Conservation (phyloP, 164 flowering plant species). For the Brasenia schreberi region DNA sequence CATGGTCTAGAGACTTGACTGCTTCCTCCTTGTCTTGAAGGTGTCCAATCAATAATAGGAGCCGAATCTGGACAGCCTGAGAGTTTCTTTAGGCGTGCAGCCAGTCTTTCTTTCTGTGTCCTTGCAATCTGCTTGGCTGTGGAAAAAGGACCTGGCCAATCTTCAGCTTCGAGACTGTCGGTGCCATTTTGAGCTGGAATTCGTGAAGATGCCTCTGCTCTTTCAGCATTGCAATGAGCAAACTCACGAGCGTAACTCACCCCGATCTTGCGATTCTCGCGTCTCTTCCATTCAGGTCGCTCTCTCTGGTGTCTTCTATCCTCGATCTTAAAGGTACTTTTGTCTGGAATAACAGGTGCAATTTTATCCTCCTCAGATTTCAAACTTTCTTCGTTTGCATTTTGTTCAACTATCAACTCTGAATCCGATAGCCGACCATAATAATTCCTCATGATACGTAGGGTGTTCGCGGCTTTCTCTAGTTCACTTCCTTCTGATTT, state of each 20-base stretch:
- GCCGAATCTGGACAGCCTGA: neutral
- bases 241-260: neutral
- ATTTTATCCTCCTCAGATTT: neutral
- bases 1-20: constrained; percentile 4
- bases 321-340: neutral
- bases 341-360: too few species aligned
- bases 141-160: constrained; percentile 96
- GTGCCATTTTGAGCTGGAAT: neutral
- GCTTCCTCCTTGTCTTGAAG: constrained; percentile 13
- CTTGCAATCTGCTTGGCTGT: constrained; percentile 73
- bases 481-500: neutral
- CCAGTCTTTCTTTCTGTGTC: constrained; percentile 28
- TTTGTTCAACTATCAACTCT: neutral
- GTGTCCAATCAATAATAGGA: constrained; percentile 34
- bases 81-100: constrained; percentile 2
- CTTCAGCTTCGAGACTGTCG: constrained; percentile 26
- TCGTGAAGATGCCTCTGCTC: neutral
- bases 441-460: too few species aligned
- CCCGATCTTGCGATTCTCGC: neutral
- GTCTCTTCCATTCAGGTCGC: neutral
- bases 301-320: neutral
- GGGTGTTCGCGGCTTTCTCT: too few species aligned
- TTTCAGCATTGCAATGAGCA: neutral
- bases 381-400: neutral
- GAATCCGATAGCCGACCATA: too few species aligned